These are phyloP conservation scores for Populus davidiana DNA, from an alignment of 345 rosid genomes.

Conservation along the genomic window DNA sequence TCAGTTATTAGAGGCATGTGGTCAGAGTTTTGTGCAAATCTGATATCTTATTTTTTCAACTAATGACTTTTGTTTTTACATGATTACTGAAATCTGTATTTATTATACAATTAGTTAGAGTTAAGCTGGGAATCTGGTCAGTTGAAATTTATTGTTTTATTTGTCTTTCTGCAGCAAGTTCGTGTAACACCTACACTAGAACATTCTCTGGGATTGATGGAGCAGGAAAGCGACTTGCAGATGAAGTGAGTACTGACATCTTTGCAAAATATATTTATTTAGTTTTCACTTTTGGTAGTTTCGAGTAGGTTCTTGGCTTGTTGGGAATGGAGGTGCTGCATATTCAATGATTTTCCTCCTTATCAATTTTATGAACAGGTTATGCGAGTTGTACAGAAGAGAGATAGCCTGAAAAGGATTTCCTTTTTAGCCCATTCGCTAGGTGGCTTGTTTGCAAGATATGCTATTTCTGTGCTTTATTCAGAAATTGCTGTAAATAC, in stretches of 20 bases:
- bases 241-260: constrained; percentile 59
- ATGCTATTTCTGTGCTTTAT: constrained; percentile 74
- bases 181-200: constrained; percentile 68
- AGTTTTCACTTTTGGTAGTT: background rate
- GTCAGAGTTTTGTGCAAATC: background rate
- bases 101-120: background rate
- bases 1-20: background rate
- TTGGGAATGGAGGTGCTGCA: constrained; percentile 1
- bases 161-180: constrained; percentile 65
- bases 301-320: background rate
- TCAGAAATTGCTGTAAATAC: constrained; percentile 34
- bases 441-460: constrained; percentile 94
- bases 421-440: constrained; percentile 97
- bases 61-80: background rate
- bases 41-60: background rate
- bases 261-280: background rate
- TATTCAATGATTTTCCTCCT: constrained; percentile 1
- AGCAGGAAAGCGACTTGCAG: constrained; percentile 91
- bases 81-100: background rate
- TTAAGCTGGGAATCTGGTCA: background rate
- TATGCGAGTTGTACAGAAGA: constrained; percentile 64
- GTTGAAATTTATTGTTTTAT: constrained; percentile 1
- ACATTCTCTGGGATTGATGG: constrained; percentile 89
- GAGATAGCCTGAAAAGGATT: constrained; percentile 66
- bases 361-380: constrained; percentile 45